Evolutionary conservation across 2,329 filamentous ascomycete species (phyloP).

Genomic region (Fusarium tricinctum): DNA sequence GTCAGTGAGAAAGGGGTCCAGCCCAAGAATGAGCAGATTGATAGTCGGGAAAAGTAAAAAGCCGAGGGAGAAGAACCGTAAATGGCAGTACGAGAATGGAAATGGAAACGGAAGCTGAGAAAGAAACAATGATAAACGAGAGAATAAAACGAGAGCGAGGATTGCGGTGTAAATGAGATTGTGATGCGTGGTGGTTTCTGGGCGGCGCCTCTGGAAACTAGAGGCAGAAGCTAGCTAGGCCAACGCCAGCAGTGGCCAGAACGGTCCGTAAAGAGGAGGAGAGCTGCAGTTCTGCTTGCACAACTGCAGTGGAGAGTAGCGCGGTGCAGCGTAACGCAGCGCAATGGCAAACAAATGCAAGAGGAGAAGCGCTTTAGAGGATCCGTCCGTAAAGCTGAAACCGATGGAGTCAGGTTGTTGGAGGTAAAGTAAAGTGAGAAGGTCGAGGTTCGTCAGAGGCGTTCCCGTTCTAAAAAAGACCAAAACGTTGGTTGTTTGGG

Average conservation of each 20-base stretch:
- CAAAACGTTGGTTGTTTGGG: slow-evolving; percentile 35
- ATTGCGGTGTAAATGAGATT: slow-evolving; percentile 40
- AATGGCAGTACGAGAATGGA: slow-evolving; percentile 13
- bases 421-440: slow-evolving; percentile 25
- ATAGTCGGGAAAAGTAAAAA: slow-evolving; percentile 20
- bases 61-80: slow-evolving; percentile 5
- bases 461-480: slow-evolving; percentile 17
- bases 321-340: neutral
- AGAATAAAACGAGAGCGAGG: slow-evolving; percentile 27
- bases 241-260: slow-evolving; percentile 45
- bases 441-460: slow-evolving; percentile 37
- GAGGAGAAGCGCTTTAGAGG: slow-evolving; percentile 10
- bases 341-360: slow-evolving; percentile 20
- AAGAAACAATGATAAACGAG: slow-evolving; percentile 22
- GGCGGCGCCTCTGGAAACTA: slow-evolving; percentile 23
- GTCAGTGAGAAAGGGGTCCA: slow-evolving; percentile 37
- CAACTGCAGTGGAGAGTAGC: no score
- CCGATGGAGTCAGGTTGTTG: slow-evolving; percentile 25
- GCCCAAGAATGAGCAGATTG: slow-evolving; percentile 42
- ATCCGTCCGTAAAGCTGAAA: slow-evolving; percentile 35
- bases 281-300: slow-evolving; percentile 5
- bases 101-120: slow-evolving; percentile 9
- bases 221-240: slow-evolving; percentile 15
- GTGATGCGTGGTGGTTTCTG: slow-evolving; percentile 16
- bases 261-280: slow-evolving; percentile 29